Base-by-base conservation (phyloP, 768 basidiomycete species). In the Lactarius vividus region DNA sequence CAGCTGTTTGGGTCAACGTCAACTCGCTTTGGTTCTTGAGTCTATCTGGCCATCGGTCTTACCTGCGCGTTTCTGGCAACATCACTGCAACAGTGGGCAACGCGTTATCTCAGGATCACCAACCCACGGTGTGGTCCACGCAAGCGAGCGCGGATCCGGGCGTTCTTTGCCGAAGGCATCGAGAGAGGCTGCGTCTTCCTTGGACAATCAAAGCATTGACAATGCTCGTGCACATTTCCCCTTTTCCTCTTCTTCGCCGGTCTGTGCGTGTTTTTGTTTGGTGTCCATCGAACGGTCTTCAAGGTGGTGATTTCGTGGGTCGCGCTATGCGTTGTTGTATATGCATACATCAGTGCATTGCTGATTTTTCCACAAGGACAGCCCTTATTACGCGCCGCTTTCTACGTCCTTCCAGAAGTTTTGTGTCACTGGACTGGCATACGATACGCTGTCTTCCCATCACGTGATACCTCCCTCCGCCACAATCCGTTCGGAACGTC, bases 201-300 rank as follows among this genome's bases (percentile, higher is more conserved):
- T 20, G 23, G 60, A 46, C 29, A 1, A 39, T 66, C 13, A 44
- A 63, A 26, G 56, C 61, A 11, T 15, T 69, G 4, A 62, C 68
- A 8, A 16, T 56, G 0, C 29, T 69, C 16, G 23, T 69, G 1
- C 65, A 68, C 15, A 23, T 68, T 7, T 68, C 68, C 68, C 13
- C 55, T 68, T 31, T 68, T 61, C 59, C 49, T 69, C 11, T 69
- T 69, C 58, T 59, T 69, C 26, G 18, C 39, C 3, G 67, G 68
- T 2, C 67, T 69, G 18, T 0, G 54, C 26, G n/a, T 63, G 10
- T 68, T 67, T 28, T 37, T 69, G 26, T 68, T 58, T 23, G 57
- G 56, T 18, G 44, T 69, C n/a, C 15, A 68, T n/a, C n/a, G 40
- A 16, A 44, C 60, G 0, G 44, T 68, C 13, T 63, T 63, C 28